phyloP scores from a whole-genome alignment of 2,329 filamentous ascomycete genomes.

The Juglanconis sp. region DNA sequence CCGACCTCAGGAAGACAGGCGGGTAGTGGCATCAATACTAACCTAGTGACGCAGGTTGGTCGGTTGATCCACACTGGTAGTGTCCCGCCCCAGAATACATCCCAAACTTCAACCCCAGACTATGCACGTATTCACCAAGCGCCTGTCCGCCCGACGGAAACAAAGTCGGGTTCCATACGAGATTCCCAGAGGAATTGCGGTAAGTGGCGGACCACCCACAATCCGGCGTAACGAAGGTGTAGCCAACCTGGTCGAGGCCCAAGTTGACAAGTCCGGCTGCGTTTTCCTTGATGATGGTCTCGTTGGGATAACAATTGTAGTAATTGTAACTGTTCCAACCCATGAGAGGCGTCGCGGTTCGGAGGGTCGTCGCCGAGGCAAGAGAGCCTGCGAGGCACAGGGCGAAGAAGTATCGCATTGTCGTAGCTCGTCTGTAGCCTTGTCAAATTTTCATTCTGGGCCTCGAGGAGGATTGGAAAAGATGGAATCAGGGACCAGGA shows the following conservation, averaged over 20 bases:
- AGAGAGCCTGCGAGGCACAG: constrained; percentile 6
- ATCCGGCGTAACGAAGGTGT: constrained; percentile 54
- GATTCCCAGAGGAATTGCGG: constrained; percentile 39
- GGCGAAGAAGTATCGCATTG: not conserved
- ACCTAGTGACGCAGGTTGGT: constrained; percentile 43
- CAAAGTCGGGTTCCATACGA: constrained; percentile 46
- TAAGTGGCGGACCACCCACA: constrained; percentile 52
- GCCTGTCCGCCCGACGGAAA: constrained; percentile 50
- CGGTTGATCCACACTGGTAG: constrained; percentile 40
- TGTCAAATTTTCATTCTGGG: not conserved
- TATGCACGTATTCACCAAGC: constrained; percentile 47
- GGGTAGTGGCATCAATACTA: constrained; percentile 6
- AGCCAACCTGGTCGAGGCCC: constrained; percentile 50
- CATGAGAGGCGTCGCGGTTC: constrained; percentile 37
- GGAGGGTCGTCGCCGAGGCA: constrained; percentile 13
- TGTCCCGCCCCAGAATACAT: constrained; percentile 51
- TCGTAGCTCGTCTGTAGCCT: not conserved
- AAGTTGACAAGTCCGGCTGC: constrained; percentile 51
- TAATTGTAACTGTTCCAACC: constrained; percentile 61
- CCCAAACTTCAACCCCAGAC: constrained; percentile 47
- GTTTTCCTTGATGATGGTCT: constrained; percentile 47
- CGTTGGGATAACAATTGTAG: constrained; percentile 47
- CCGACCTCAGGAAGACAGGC: not conserved
- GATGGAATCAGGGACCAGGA: not conserved
- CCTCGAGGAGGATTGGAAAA: too few species aligned